phyloP scores from a whole-genome alignment of 2,329 filamentous ascomycete species.

The Diaporthe sp. region DNA sequence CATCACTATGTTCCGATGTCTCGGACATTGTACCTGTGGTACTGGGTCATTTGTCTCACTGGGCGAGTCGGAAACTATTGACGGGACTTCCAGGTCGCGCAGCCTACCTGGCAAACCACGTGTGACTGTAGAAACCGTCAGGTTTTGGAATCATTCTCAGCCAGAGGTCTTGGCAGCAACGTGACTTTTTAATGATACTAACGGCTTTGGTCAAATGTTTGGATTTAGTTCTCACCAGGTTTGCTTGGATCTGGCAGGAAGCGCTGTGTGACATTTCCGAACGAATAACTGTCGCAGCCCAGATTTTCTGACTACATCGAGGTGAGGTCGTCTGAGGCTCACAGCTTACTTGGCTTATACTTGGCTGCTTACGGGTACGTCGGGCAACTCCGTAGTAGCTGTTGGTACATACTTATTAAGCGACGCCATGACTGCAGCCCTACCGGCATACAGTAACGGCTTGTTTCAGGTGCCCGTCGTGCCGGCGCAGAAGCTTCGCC shows the following conservation, averaged over 20 bases:
- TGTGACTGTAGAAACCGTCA: conserved; percentile 10
- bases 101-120: conserved; percentile 22
- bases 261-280: neutral
- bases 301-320: neutral
- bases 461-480: conserved; percentile 19
- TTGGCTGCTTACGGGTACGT: conserved; percentile 23
- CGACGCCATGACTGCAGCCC: conserved; percentile 24
- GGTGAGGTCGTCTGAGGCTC: conserved; percentile 24
- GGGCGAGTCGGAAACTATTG: neutral
- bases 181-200: neutral
- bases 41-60: conserved; percentile 2
- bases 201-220: too few relatives aligned
- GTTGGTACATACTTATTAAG: conserved; percentile 10
- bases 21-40: conserved; percentile 31
- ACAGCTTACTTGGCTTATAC: conserved; percentile 14
- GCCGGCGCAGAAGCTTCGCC: conserved; percentile 7
- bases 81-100: neutral
- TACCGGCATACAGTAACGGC: conserved; percentile 21
- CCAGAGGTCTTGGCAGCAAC: neutral
- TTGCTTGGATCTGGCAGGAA: neutral
- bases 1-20: conserved; percentile 37
- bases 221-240: neutral
- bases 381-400: conserved; percentile 1
- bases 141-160: neutral
- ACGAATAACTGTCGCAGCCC: too few relatives aligned